Evolutionary conservation across 176 grass and related monocot genomes (phyloP), one percentile per base, ranked within the genome.

Genomic region (Carex scoparia): DNA sequence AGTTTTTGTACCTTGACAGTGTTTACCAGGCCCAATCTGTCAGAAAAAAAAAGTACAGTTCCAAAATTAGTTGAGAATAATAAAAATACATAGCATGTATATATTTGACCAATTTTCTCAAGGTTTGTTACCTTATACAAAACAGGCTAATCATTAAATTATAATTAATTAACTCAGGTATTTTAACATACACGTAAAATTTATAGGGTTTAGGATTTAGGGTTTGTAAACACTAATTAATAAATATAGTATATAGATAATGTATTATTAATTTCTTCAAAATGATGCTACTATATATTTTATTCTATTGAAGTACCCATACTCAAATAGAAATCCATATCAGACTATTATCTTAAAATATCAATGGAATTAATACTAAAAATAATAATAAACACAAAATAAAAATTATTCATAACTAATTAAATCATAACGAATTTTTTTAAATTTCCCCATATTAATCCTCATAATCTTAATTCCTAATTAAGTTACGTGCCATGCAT

Each of bases 11-110:
- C 92, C 92, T 94, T 94, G 44, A 94, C 87, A 65, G 88, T 90
- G 32, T 86, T 88, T 82, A 92, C 90, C 65, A 94, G 90, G 32
- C 92, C 72, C 86, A 94, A 76, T 88, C 92, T 94, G 90, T 35
- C 75, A 32, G 74, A 83, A 10, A 73, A 92, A 35, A 2, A 35
- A 48, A 76, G 7, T 32, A 4, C 58, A 16, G 46, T 7, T 13
- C 0, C 1, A 13, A 69, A 38, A 69, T 69, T 38, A 69, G 65
- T 15, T 38, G 3, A 69, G 65, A 68, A 15, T 14, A 66, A 14
- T 5, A 7, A 38, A 16, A 37, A 2, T 38, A 37, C 11, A 51
- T 51, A 51, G 10, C 48, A 51, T 10, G 11, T 51, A 10, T 10
- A 51, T 51, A 10, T 8, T 10, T 51, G 48, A 51, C 10, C 48